These are phyloP conservation scores for Eruca vesicaria DNA, from an alignment of 441 rosid species.

Conservation along the genomic window DNA sequence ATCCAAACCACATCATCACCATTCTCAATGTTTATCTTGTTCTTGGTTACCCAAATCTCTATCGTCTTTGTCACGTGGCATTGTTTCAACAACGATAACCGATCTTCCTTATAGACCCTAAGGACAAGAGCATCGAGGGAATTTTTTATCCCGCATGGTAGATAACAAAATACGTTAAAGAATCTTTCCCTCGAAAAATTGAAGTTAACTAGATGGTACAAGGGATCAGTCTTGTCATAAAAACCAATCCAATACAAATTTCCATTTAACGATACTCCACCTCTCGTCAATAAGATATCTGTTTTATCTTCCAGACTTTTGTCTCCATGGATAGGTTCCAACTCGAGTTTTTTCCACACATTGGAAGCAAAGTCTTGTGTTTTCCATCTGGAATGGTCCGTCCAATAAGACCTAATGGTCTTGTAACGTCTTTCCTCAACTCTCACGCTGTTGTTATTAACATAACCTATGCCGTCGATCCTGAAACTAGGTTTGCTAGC, in stretches of 20 bases:
- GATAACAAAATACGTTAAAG: not conserved
- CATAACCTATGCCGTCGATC: not conserved
- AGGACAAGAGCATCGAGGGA: not conserved
- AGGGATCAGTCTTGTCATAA: not conserved
- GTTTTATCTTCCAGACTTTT: not conserved
- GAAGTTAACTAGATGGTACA: not conserved
- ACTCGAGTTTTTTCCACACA: not conserved
- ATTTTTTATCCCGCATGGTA: not conserved
- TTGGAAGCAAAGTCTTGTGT: not conserved
- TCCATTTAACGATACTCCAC: constrained; percentile 1
- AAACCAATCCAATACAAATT: not conserved
- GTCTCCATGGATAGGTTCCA: not conserved
- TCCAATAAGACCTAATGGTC: not conserved
- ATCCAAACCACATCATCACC: not conserved
- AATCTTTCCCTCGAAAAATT: not conserved
- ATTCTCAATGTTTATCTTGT: not conserved
- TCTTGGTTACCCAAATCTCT: not conserved
- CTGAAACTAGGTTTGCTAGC: not conserved
- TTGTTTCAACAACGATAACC: not conserved
- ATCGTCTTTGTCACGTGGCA: not conserved
- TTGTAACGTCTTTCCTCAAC: not conserved
- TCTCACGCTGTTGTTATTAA: not conserved
- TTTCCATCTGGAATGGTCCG: not conserved
- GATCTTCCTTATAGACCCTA: not conserved
- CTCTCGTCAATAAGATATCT: not conserved